Conservation (phyloP, 164 flowering plant species). For the Santalum album region DNA sequence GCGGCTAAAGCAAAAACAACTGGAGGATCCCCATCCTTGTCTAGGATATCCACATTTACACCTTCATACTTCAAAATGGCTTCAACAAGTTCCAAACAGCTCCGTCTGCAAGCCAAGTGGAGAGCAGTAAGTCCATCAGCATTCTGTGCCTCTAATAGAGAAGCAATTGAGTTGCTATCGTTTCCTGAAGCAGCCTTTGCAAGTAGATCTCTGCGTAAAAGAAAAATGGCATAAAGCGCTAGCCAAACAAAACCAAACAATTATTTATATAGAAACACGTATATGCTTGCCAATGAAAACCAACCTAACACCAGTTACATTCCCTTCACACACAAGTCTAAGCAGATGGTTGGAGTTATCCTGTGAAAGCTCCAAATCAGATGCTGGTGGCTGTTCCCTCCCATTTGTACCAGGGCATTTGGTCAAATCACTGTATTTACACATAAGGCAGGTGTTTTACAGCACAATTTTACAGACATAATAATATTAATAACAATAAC, state of each 20-base stretch:
- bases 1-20: constrained; percentile 98
- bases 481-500: not conserved
- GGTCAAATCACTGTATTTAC: constrained; percentile 43
- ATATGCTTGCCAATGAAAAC: constrained; percentile 12
- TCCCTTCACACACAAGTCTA: constrained; percentile 73
- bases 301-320: constrained; percentile 76
- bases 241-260: not conserved
- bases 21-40: constrained; percentile 97
- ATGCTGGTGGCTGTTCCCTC: constrained; percentile 32
- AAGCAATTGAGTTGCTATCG: constrained; percentile 27
- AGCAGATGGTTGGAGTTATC: constrained; percentile 56
- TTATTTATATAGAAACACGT: constrained; percentile 1
- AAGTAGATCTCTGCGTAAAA: constrained; percentile 54
- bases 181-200: constrained; percentile 63
- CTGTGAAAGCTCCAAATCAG: constrained; percentile 40
- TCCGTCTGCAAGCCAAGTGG: constrained; percentile 94
- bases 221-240: not conserved
- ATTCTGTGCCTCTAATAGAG: constrained; percentile 79
- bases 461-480: not conserved
- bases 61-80: constrained; percentile 64
- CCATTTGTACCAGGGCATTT: constrained; percentile 34
- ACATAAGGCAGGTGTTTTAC: not conserved
- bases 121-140: constrained; percentile 95
- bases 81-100: constrained; percentile 77
- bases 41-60: constrained; percentile 81